Evolutionary conservation across 2,329 filamentous ascomycete species (phyloP).

Genomic region (Pseudocercospora macadamiae): DNA sequence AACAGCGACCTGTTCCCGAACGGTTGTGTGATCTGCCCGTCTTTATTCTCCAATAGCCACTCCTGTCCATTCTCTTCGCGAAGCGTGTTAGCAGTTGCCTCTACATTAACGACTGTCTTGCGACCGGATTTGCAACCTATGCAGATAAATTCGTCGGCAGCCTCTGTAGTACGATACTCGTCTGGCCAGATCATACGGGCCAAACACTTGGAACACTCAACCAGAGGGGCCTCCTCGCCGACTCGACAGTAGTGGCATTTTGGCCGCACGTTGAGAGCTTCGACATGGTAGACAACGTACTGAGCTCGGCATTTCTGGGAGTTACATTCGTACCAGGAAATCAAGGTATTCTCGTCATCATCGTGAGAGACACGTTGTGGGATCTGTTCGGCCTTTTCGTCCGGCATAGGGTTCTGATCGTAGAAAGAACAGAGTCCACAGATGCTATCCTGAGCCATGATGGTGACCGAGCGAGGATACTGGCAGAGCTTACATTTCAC

Average conservation of each 20-base stretch:
- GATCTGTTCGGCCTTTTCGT: not conserved
- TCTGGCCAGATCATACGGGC: constrained; percentile 20
- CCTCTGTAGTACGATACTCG: constrained; percentile 13
- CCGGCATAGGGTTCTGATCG: constrained; percentile 3
- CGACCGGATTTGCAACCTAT: constrained; percentile 12
- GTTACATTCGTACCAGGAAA: constrained; percentile 17
- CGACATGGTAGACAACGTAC: constrained; percentile 15
- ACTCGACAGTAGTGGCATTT: constrained; percentile 23
- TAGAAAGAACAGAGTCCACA: constrained; percentile 16
- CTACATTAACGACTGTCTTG: constrained; percentile 5
- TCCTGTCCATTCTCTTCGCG: constrained; percentile 9
- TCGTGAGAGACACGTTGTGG: not conserved
- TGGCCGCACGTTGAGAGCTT: constrained; percentile 16
- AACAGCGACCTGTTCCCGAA: constrained; percentile 9
- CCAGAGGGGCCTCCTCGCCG: constrained; percentile 3
- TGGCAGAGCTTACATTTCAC: constrained; percentile 17
- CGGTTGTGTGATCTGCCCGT: constrained; percentile 6
- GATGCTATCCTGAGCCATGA: constrained; percentile 14
- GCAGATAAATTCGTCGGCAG: constrained; percentile 7
- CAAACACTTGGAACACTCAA: constrained; percentile 14
- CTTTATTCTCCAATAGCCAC: constrained; percentile 13
- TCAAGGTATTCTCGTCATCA: not conserved
- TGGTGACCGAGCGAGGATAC: constrained; percentile 17
- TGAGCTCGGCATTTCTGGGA: constrained; percentile 13
- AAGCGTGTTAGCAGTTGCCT: constrained; percentile 13